phyloP scores from a whole-genome alignment of 768 basidiomycete genomes.

The Lentinula raphanica region DNA sequence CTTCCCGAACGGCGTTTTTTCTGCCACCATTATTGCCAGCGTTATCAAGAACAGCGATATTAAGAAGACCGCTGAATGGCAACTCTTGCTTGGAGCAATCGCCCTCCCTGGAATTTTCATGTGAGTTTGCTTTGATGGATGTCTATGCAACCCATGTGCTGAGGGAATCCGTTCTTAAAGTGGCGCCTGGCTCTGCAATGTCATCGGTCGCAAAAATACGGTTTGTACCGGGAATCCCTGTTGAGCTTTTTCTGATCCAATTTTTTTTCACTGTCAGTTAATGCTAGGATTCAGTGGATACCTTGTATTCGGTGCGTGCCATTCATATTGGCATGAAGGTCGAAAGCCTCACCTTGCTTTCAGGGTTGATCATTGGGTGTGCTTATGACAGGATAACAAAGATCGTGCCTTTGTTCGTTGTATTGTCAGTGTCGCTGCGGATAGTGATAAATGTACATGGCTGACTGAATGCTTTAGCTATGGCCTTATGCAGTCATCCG shows the following conservation, averaged over 20 bases:
- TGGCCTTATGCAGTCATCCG: slow-evolving; percentile 67
- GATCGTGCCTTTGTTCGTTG: slow-evolving; percentile 59
- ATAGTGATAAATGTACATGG: not conserved
- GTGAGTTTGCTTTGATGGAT: slow-evolving; percentile 20
- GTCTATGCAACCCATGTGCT: slow-evolving; percentile 19
- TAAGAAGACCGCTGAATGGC: slow-evolving; percentile 62
- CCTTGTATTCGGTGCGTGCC: slow-evolving; percentile 47
- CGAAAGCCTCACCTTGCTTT: not conserved
- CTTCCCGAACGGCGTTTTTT: slow-evolving; percentile 71
- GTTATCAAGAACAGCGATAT: slow-evolving; percentile 53
- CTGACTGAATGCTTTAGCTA: slow-evolving; percentile 34
- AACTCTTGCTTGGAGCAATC: slow-evolving; percentile 57
- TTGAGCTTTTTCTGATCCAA: not conserved
- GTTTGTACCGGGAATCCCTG: slow-evolving; percentile 23
- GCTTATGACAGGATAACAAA: slow-evolving; percentile 58
- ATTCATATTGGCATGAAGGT: not conserved
- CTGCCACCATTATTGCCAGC: slow-evolving; percentile 60
- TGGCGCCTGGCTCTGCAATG: slow-evolving; percentile 40
- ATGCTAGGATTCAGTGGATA: slow-evolving; percentile 67
- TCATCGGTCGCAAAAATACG: slow-evolving; percentile 54
- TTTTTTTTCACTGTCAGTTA: slow-evolving; percentile 36
- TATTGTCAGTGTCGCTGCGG: slow-evolving; percentile 45
- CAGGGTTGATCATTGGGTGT: slow-evolving; percentile 51
- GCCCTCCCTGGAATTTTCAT: slow-evolving; percentile 59
- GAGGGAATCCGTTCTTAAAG: slow-evolving; percentile 9